A percentile compares a stretch with the other conserved stretches of the same genome.
Conservation (phyloP, 352 stramenopile genomes). For the Peronospora belbahrii region DNA sequence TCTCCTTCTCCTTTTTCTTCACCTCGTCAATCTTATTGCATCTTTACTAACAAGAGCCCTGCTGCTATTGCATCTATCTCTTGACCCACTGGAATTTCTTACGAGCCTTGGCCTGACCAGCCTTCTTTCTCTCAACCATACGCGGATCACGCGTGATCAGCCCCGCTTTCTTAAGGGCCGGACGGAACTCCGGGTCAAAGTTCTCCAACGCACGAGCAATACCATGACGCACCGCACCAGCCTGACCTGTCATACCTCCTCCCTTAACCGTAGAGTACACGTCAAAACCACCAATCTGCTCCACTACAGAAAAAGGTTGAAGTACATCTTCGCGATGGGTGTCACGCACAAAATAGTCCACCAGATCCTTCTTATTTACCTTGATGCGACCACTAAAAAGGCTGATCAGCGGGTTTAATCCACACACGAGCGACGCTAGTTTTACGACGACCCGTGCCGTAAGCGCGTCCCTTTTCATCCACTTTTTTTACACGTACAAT, state of each 20-base stretch:
- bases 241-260: slow-evolving; percentile 90
- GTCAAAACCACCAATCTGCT: slow-evolving; percentile 84
- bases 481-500: slow-evolving; percentile 59
- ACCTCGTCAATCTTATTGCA: slow-evolving; percentile 8
- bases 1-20: slow-evolving; percentile 4
- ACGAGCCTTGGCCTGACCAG: slow-evolving; percentile 92
- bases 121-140: slow-evolving; percentile 96
- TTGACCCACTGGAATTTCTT: slow-evolving; percentile 98
- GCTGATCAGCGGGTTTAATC: slow-evolving; percentile 76
- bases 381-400: slow-evolving; percentile 83
- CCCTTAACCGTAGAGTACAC: slow-evolving; percentile 89
- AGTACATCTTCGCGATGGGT: slow-evolving; percentile 87
- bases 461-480: slow-evolving; percentile 72
- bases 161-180: slow-evolving; percentile 88
- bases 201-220: slow-evolving; percentile 89
- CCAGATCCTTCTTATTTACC: slow-evolving; percentile 92
- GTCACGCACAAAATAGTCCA: slow-evolving; percentile 90
- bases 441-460: slow-evolving; percentile 91
- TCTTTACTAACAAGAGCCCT: slow-evolving; percentile 16
- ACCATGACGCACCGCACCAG: slow-evolving; percentile 90
- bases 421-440: slow-evolving; percentile 90
- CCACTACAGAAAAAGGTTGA: slow-evolving; percentile 61
- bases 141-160: slow-evolving; percentile 92
- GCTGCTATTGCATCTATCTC: slow-evolving; percentile 74
- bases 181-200: slow-evolving; percentile 90